Percentiles rank a stretch among this genome's conserved stretches.
Evolutionary conservation across 1,139 yeast genomes (phyloP).

Genomic region (Protomyces lactucae-debilis): DNA sequence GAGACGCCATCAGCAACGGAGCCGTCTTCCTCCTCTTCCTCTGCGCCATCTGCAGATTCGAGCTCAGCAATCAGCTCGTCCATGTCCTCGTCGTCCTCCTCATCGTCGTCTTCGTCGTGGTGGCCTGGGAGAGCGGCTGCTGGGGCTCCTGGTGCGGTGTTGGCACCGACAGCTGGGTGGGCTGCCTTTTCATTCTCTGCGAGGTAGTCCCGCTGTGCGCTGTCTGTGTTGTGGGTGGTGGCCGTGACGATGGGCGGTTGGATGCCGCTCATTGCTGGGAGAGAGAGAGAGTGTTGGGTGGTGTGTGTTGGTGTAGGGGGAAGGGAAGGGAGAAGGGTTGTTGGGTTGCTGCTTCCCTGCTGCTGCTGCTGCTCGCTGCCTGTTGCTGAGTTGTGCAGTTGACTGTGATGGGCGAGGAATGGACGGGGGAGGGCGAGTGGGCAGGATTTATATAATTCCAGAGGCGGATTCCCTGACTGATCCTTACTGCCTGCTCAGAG

Average conservation of each 20-base stretch:
- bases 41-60: slow-evolving; percentile 66
- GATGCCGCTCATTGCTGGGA: neutral
- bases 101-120: slow-evolving; percentile 29
- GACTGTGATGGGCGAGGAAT: too few relatives aligned
- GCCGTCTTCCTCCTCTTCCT: slow-evolving; percentile 50
- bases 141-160: slow-evolving; percentile 1
- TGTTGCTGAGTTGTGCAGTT: neutral
- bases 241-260: neutral
- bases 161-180: slow-evolving; percentile 1
- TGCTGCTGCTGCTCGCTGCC: neutral
- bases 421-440: too few relatives aligned
- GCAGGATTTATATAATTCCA: too few relatives aligned
- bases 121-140: slow-evolving; percentile 14
- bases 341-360: neutral
- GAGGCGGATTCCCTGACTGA: too few relatives aligned
- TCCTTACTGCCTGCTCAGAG: too few relatives aligned
- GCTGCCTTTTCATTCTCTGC: slow-evolving; percentile 21
- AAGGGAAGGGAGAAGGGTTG: neutral
- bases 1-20: slow-evolving; percentile 44
- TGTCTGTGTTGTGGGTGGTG: neutral
- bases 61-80: slow-evolving; percentile 74
- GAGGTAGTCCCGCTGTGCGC: slow-evolving; percentile 19
- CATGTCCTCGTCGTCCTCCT: slow-evolving; percentile 34
- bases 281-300: too few relatives aligned
- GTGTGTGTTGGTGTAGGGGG: neutral